Base-by-base conservation (phyloP, 1,284 basidiomycete genomes). In the Puccinia novopanici region DNA sequence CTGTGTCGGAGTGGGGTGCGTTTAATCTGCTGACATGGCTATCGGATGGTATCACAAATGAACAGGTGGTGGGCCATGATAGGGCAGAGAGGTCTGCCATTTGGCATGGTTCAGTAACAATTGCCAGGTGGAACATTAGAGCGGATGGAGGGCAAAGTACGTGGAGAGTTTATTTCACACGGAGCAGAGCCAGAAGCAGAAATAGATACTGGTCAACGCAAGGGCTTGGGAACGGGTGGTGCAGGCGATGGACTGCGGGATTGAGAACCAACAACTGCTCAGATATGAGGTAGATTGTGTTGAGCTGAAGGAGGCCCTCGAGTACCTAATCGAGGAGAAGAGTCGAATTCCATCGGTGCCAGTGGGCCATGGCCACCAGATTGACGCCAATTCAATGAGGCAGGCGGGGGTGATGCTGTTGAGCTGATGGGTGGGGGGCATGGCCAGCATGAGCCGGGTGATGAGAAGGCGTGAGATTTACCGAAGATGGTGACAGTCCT, bases 341-440 rank as follows among this genome's bases (percentile, higher is more conserved):
- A 88, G 80, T 94, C 92, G 5, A 92, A 89, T 22, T 94, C 92
- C 91, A 95, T 95, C 0, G 92, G 89, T 1, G 92, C 93, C 30
- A 95, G 87, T 1, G 90, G 91, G 0, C 91, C 90, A 82, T 92
- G 91, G 55, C 78, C 81, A 50, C 77, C 77, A 61, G 77, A 83
- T 75, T 72, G 68, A 50, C 77, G 68, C 24, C 77, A 68, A 42
- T 71, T 59, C 34, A 79, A 55, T 4, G 77, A 55, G 30, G 77
- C 24, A 22, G 77, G 42, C 9, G 50, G 77, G 27, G 67, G 24
- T 30, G 54, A 59, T 79, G 68, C 10, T 72, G 70, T 45, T 52
- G 48, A 30, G 70, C 45, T 72, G 70, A n/a, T 72, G 70, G 70
- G 30, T 40, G 52, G 34, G 34, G 34, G 52, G 22, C 48, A 72